Conservation (phyloP, 306 rosid genomes). For the Cicer yamashitae region DNA sequence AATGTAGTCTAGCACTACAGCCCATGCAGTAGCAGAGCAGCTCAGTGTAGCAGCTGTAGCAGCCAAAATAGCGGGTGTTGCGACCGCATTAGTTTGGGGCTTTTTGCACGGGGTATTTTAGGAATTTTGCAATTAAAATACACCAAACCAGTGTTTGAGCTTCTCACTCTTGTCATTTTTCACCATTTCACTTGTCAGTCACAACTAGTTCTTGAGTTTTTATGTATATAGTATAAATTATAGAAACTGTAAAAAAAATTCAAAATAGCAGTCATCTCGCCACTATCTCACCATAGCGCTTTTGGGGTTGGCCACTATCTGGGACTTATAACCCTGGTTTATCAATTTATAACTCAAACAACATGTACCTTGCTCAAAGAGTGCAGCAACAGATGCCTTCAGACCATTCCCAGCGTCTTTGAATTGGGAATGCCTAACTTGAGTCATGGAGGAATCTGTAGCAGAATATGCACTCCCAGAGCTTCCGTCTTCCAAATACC, state of each 20-base stretch:
- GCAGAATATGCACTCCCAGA: conserved; percentile 61
- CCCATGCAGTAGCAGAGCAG: not conserved
- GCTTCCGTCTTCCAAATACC: conserved; percentile 68
- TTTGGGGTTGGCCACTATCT: not conserved
- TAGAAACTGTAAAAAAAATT: not conserved
- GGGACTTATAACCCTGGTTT: not conserved
- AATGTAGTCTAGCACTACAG: not conserved
- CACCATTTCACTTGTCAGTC: not conserved
- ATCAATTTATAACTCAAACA: conserved; percentile 30
- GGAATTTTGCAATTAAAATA: not conserved
- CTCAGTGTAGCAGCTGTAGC: not conserved
- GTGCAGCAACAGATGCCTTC: conserved; percentile 70
- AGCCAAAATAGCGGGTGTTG: not conserved
- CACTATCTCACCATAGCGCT: not conserved
- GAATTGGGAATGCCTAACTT: conserved; percentile 66
- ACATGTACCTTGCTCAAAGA: conserved; percentile 85
- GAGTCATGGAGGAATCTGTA: conserved; percentile 69
- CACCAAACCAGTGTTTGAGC: not conserved
- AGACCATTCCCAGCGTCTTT: conserved; percentile 69
- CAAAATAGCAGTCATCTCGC: not conserved
- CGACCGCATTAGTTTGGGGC: not conserved
- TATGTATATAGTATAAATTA: not conserved
- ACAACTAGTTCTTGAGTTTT: not conserved
- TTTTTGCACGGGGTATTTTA: not conserved
- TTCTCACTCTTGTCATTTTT: not conserved